These are phyloP conservation scores for Dalechampia spathulata DNA, from an alignment of 441 rosid species.

Conservation along the genomic window DNA sequence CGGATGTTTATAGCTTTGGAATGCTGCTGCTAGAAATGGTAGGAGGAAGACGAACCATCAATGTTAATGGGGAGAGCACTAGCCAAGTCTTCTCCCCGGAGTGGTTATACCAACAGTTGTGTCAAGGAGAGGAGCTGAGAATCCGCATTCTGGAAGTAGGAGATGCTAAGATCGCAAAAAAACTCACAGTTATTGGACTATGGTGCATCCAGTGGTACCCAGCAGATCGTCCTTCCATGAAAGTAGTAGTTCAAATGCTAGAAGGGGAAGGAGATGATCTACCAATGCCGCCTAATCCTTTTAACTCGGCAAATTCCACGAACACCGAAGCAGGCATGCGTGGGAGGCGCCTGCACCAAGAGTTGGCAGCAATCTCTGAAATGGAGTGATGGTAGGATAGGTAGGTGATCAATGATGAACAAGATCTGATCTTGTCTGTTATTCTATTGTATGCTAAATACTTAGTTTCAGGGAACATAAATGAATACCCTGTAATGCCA, in stretches of 20 bases:
- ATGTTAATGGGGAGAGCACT: neutral
- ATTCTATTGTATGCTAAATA: too few relatives aligned
- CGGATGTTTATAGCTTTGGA: constrained; percentile 21
- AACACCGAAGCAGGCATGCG: constrained; percentile 13
- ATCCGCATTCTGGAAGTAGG: constrained; percentile 17
- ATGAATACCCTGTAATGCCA: too few relatives aligned
- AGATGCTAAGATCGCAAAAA: constrained; percentile 20
- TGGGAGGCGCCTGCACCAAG: constrained; percentile 7
- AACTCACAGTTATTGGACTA: constrained; percentile 23
- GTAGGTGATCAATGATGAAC: too few relatives aligned
- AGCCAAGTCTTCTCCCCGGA: constrained; percentile 13
- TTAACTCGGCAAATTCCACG: constrained; percentile 11
- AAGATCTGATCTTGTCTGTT: too few relatives aligned
- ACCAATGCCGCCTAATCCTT: constrained; percentile 24
- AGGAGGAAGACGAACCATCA: constrained; percentile 11
- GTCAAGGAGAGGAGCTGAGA: constrained; percentile 17
- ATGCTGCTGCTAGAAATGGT: constrained; percentile 20
- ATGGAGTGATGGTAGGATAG: constrained; percentile 1
- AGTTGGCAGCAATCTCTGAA: constrained; percentile 14
- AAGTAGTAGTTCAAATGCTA: constrained; percentile 24
- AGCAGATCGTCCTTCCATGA: constrained; percentile 24
- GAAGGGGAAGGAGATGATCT: constrained; percentile 23
- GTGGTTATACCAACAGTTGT: constrained; percentile 15
- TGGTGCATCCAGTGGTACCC: constrained; percentile 30
- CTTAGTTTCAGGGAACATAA: too few relatives aligned